Evolutionary conservation across 176 grass and related monocot species (phyloP), one percentile per base, ranked within the genome.

Genomic region (Chloris gayana): DNA sequence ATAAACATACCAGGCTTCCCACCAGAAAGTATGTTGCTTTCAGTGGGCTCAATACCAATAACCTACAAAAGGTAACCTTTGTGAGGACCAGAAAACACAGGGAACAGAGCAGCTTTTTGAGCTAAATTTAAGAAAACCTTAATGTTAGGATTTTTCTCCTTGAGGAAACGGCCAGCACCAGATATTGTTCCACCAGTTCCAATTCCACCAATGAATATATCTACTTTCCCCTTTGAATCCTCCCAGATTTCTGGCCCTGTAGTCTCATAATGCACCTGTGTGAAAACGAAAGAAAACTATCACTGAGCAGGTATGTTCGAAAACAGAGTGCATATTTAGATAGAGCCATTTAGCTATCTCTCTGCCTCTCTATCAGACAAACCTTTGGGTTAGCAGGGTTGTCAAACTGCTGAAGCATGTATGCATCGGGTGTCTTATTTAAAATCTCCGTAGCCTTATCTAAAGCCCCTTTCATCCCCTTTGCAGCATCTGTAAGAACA

Each of bases 241-340:
- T 98, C 92, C 95, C 92, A 98, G 37, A 98, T 98, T 89, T 95
- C 95, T 65, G 95, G 95, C 13, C 95, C 95, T 30, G 95, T 98
- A 79, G 90, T 91, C 56, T 98, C 92, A 77, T 98, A 95, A 49
- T 98, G 95, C 66, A 98, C 75, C 95, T 98, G 81, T 83, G 76
- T 65, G 39, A 77, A 81, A 76, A 77, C 17, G 9, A 74, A 82
- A 18, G 14, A 78, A 78, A 67, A 67, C 21, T 74, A 8, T 74
- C n/a, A 33, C 64, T 64, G 50, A 14, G 29, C 6, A 82, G 38
- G 31, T 26, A 72, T 18, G 24, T 45, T 53, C 70, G 34, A 57
- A 57, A 59, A 66, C 26, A 34, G n/a, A 24, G n/a, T 60, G 46
- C 67, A 38, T 24, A 39, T 42, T 56, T 39, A 85, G 77, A 76